Conservation (phyloP, 2,329 filamentous ascomycete species). For the Ceratocystis papillata region DNA sequence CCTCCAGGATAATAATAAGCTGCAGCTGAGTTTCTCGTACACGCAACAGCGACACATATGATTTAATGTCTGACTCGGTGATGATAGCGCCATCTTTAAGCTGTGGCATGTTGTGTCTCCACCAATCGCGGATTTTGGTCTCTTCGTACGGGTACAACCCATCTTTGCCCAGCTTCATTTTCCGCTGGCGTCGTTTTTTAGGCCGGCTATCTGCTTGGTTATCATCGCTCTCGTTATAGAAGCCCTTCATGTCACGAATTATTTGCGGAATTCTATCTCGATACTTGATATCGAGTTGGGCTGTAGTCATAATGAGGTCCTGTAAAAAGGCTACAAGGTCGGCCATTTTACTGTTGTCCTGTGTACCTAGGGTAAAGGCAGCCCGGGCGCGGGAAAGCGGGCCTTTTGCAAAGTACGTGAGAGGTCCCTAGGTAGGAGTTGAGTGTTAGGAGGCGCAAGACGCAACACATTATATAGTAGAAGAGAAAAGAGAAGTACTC, state of each 20-base stretch:
- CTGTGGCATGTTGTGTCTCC: slow-evolving; percentile 48
- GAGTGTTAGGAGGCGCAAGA: slow-evolving; percentile 27
- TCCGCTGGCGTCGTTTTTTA: slow-evolving; percentile 49
- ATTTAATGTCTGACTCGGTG: slow-evolving; percentile 45
- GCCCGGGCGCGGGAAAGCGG: slow-evolving; percentile 64
- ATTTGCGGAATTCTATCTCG: slow-evolving; percentile 57
- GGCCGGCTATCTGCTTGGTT: slow-evolving; percentile 27
- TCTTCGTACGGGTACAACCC: slow-evolving; percentile 59
- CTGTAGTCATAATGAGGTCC: slow-evolving; percentile 53
- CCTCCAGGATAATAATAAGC: slow-evolving; percentile 67
- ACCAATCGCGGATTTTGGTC: slow-evolving; percentile 57
- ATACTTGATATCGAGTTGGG: slow-evolving; percentile 68
- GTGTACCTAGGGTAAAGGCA: slow-evolving; percentile 54
- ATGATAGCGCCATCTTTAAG: slow-evolving; percentile 36
- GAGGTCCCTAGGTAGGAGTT: slow-evolving; percentile 45
- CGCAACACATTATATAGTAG: not conserved
- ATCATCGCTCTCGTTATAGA: slow-evolving; percentile 44
- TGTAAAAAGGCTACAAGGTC: slow-evolving; percentile 61
- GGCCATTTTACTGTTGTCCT: slow-evolving; percentile 48
- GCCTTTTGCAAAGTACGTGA: slow-evolving; percentile 77
- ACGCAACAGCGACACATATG: slow-evolving; percentile 54
- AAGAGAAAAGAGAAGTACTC: slow-evolving; percentile 25
- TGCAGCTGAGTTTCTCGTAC: slow-evolving; percentile 71
- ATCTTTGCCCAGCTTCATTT: slow-evolving; percentile 55
- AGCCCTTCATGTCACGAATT: slow-evolving; percentile 46